A percentile compares a stretch with the other conserved stretches of the same genome.
Conservation (phyloP, 2,329 filamentous ascomycete species). For the Epichloe sibirici region DNA sequence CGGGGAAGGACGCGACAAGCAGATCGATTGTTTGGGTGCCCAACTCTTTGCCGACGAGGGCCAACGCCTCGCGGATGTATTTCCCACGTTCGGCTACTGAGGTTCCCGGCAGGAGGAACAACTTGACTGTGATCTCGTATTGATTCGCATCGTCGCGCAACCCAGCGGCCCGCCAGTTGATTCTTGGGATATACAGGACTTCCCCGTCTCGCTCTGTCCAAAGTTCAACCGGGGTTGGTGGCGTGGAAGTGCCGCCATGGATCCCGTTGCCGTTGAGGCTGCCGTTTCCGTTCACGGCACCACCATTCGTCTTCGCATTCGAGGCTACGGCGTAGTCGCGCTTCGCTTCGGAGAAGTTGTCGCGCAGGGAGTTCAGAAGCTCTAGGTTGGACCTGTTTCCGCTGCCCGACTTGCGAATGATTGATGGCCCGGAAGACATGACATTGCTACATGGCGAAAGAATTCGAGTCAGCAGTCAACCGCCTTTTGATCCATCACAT, state of each 20-base stretch:
- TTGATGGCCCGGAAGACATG: conserved; percentile 70
- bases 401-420: conserved; percentile 65
- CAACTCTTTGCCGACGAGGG: conserved; percentile 69
- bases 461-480: not conserved
- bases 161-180: conserved; percentile 58
- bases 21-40: conserved; percentile 67
- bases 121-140: conserved; percentile 91
- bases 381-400: conserved; percentile 79
- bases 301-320: conserved; percentile 18
- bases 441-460: conserved; percentile 51
- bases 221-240: conserved; percentile 22
- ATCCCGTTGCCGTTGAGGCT: conserved; percentile 18
- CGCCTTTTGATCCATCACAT: not conserved
- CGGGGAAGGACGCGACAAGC: conserved; percentile 85
- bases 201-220: conserved; percentile 59
- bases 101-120: conserved; percentile 78
- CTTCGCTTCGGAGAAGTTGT: conserved; percentile 68
- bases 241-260: conserved; percentile 15
- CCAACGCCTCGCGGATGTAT: conserved; percentile 67
- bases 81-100: conserved; percentile 49
- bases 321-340: conserved; percentile 37
- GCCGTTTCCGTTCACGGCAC: conserved; percentile 14
- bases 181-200: conserved; percentile 63
- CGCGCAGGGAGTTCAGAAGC: conserved; percentile 74
- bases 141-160: conserved; percentile 69